A percentile compares a stretch with the other conserved stretches of the same genome.
Conservation (phyloP, 2,329 filamentous ascomycete genomes). For the Pyrenophora tritici-repentis region DNA sequence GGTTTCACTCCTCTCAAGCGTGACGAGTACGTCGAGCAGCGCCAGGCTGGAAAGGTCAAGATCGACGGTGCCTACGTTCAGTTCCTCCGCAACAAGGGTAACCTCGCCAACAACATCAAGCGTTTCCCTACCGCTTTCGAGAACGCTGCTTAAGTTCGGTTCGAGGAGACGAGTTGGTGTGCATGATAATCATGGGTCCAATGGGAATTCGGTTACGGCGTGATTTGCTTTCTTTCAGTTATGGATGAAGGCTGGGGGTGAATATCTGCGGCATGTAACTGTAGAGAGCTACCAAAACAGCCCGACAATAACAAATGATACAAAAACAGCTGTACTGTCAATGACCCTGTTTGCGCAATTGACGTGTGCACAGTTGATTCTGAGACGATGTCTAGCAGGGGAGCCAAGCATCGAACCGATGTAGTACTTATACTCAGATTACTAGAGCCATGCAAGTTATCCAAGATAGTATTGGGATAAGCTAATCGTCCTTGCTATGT, state of each 20-base stretch:
- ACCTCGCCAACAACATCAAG: slow-evolving; percentile 83
- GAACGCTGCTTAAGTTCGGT: slow-evolving; percentile 40
- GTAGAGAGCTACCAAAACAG: slow-evolving; percentile 38
- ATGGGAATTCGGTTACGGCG: slow-evolving; percentile 47
- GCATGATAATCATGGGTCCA: slow-evolving; percentile 39
- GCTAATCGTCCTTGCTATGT: neutral
- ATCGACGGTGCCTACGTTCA: slow-evolving; percentile 99
- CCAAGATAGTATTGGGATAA: neutral
- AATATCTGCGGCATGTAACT: slow-evolving; percentile 29
- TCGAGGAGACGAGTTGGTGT: slow-evolving; percentile 25
- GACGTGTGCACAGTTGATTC: too few relatives aligned
- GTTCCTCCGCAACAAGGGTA: slow-evolving; percentile 95
- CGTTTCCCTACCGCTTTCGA: slow-evolving; percentile 93
- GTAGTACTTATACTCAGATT: too few relatives aligned
- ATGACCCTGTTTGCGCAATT: too few relatives aligned
- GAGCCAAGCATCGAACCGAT: neutral
- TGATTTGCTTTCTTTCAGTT: slow-evolving; percentile 44
- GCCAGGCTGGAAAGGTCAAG: slow-evolving; percentile 90
- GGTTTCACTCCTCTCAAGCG: slow-evolving; percentile 98
- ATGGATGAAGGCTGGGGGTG: slow-evolving; percentile 40
- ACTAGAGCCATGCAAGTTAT: too few relatives aligned
- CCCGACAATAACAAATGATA: slow-evolving; percentile 44
- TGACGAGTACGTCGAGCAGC: slow-evolving; percentile 96
- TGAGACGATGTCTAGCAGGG: neutral
- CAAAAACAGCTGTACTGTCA: slow-evolving; percentile 14